These are phyloP conservation scores for Venturia asperata DNA, from an alignment of 2,329 filamentous ascomycete genomes.

Conservation along the genomic window DNA sequence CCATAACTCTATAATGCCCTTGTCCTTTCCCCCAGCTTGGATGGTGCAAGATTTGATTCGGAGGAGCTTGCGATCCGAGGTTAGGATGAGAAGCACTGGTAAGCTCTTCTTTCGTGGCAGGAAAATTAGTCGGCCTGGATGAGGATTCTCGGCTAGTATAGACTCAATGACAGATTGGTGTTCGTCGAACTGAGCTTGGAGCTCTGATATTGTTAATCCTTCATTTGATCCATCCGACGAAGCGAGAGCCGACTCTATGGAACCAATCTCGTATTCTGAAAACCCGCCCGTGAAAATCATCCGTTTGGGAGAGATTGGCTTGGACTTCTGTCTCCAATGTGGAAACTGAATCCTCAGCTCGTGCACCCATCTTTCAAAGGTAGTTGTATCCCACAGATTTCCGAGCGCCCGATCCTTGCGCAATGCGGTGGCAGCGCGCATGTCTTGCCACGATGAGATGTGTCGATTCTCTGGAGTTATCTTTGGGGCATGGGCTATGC, in stretches of 20 bases:
- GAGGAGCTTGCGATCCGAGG: background rate
- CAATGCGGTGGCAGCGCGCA: background rate
- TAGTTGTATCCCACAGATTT: constrained; percentile 12
- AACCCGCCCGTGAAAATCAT: background rate
- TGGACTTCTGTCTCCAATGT: background rate
- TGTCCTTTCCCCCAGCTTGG: background rate
- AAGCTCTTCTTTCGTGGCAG: background rate
- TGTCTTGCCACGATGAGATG: background rate
- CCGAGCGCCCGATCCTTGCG: constrained; percentile 1
- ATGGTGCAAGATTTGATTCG: background rate
- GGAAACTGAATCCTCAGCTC: background rate
- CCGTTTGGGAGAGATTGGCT: background rate
- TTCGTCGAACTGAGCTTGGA: background rate
- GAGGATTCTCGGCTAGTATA: background rate
- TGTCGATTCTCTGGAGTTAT: constrained; percentile 38
- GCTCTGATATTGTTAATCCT: background rate
- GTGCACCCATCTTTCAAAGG: background rate
- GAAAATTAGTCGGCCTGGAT: background rate
- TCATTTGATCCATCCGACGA: background rate
- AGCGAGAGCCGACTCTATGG: background rate
- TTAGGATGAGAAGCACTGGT: background rate
- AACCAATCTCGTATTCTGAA: background rate
- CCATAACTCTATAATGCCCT: background rate
- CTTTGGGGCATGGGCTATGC: constrained; percentile 59
- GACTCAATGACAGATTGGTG: background rate